These are phyloP conservation scores for Lachnellula willkommii DNA, from an alignment of 2,329 filamentous ascomycete species.

Conservation along the genomic window DNA sequence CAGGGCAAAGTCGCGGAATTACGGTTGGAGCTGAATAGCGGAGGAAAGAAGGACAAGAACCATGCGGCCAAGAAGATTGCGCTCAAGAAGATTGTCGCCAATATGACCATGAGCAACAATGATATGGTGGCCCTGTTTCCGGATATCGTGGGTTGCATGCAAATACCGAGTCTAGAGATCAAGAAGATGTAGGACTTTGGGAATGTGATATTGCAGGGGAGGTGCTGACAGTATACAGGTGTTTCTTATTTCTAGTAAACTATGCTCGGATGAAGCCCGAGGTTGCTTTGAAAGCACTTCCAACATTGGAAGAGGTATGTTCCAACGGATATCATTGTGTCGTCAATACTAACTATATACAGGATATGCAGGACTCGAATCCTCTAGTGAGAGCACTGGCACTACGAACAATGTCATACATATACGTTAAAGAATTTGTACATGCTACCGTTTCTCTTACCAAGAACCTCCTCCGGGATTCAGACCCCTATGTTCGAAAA, in stretches of 20 bases:
- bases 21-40: conserved; percentile 86
- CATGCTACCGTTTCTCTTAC: conserved; percentile 82
- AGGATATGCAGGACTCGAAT: conserved; percentile 93
- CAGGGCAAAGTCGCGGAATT: conserved; percentile 99
- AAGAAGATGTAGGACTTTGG: conserved; percentile 83
- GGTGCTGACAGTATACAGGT: conserved; percentile 53
- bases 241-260: conserved; percentile 95
- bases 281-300: conserved; percentile 86
- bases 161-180: conserved; percentile 88
- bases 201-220: not conserved
- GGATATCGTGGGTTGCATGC: conserved; percentile 93
- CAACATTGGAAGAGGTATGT: conserved; percentile 72
- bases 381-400: conserved; percentile 89
- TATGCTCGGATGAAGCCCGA: conserved; percentile 94
- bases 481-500: conserved; percentile 94
- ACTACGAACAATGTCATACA: conserved; percentile 91
- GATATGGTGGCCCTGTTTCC: conserved; percentile 98
- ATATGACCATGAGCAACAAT: conserved; percentile 99
- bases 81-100: conserved; percentile 98
- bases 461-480: conserved; percentile 75
- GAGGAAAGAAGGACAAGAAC: conserved; percentile 98
- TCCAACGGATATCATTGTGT: not conserved
- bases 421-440: conserved; percentile 94
- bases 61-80: conserved; percentile 93
- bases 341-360: conserved; percentile 3